Evolutionary conservation across 1,284 basidiomycete species (phyloP).

Genomic region (Porogramme epimiltina): DNA sequence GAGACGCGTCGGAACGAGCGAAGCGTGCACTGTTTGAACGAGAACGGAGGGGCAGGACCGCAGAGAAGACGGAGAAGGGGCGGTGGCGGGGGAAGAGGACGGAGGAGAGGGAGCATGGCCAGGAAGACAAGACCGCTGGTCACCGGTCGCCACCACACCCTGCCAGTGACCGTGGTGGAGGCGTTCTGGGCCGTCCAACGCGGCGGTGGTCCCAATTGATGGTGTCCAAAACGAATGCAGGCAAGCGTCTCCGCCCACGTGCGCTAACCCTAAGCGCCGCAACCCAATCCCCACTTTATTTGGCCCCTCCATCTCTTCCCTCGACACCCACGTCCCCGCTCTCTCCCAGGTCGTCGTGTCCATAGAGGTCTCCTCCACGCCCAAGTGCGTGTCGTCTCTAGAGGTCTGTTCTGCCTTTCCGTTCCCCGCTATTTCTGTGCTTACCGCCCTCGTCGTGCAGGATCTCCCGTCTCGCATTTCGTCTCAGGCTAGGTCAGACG

Average conservation of each 20-base stretch:
- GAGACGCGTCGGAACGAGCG: not conserved
- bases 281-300: constrained; percentile 14
- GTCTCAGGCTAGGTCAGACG: constrained; percentile 6
- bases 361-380: constrained; percentile 17
- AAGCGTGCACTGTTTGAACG: not conserved
- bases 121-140: too few species aligned
- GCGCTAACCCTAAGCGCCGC: too few species aligned
- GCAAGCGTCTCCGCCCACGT: constrained; percentile 13
- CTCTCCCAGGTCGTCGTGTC: constrained; percentile 14
- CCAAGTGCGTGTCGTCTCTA: constrained; percentile 11
- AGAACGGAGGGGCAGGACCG: not conserved
- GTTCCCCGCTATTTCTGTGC: not conserved
- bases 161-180: too few species aligned
- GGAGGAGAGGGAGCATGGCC: too few species aligned
- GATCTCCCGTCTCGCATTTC: constrained; percentile 9
- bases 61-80: not conserved
- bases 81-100: too few species aligned
- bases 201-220: not conserved
- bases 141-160: too few species aligned
- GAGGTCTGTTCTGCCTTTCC: constrained; percentile 4
- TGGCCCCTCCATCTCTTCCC: constrained; percentile 12
- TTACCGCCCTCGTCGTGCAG: constrained; percentile 6
- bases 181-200: not conserved
- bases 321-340: constrained; percentile 10
- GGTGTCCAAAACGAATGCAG: not conserved